Conservation (phyloP, 176 grass and related monocot genomes). For the Aegilops speltoides region DNA sequence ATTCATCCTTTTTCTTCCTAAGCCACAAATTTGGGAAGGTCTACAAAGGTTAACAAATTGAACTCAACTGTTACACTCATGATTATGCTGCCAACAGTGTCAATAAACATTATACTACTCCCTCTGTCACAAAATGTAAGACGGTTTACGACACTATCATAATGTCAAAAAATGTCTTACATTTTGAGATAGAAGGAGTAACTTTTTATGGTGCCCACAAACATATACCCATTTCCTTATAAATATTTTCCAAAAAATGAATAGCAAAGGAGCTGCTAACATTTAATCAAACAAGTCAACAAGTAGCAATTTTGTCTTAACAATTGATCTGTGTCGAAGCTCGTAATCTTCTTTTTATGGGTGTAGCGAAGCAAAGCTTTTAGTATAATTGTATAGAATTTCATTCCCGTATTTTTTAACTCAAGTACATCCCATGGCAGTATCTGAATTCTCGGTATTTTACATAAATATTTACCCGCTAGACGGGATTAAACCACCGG, state of each 20-base stretch:
- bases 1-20: neutral
- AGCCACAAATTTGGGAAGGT: neutral
- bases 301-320: neutral
- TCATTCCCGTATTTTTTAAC: neutral
- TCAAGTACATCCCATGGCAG: neutral
- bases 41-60: neutral
- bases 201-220: neutral
- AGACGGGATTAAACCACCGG: neutral
- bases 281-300: neutral
- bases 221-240: neutral
- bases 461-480: neutral
- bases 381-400: conserved; percentile 2
- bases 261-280: neutral
- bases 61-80: neutral
- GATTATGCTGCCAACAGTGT: neutral
- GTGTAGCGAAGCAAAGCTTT: neutral
- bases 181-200: too few relatives aligned
- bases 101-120: neutral
- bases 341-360: neutral
- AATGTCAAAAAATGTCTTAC: too few relatives aligned
- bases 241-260: neutral
- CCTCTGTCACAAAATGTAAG: too few relatives aligned
- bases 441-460: neutral
- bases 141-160: too few relatives aligned
- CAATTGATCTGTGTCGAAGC: neutral